Evolutionary conservation across 139 green algal species (phyloP).

Genomic region (Micromonas commoda): DNA sequence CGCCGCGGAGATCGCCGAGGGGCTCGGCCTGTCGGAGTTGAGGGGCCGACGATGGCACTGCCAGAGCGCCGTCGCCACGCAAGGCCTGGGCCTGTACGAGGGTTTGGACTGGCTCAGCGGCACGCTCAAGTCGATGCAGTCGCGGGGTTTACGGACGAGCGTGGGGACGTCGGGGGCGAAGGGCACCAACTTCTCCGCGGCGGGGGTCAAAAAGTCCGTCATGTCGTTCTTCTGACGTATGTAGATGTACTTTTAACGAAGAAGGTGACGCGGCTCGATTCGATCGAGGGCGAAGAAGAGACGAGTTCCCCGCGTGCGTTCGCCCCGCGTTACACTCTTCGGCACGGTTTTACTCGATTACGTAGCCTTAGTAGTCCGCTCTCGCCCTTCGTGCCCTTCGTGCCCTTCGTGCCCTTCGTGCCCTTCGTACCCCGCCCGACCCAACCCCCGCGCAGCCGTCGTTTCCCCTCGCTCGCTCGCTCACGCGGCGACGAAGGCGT

Average conservation of each 20-base stretch:
- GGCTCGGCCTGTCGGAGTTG: slow-evolving; percentile 72
- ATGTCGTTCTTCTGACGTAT: too few species aligned
- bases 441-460: background rate
- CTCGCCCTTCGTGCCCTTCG: background rate
- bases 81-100: slow-evolving; percentile 90
- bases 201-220: background rate
- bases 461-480: too few species aligned
- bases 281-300: background rate
- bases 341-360: too few species aligned
- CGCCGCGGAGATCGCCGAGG: slow-evolving; percentile 74
- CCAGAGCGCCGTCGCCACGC: slow-evolving; percentile 59
- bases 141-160: background rate
- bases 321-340: too few species aligned
- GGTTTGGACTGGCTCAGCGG: slow-evolving; percentile 79
- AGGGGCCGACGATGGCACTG: slow-evolving; percentile 81
- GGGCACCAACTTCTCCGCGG: background rate
- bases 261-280: background rate
- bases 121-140: slow-evolving; percentile 54
- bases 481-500: too few species aligned
- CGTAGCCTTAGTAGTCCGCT: too few species aligned
- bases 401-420: background rate
- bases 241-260: background rate
- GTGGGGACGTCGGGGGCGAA: slow-evolving; percentile 8
- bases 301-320: too few species aligned
- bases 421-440: background rate